Evolutionary conservation across 2,329 filamentous ascomycete genomes (phyloP).

Genomic region (Colletotrichum liaoningense): DNA sequence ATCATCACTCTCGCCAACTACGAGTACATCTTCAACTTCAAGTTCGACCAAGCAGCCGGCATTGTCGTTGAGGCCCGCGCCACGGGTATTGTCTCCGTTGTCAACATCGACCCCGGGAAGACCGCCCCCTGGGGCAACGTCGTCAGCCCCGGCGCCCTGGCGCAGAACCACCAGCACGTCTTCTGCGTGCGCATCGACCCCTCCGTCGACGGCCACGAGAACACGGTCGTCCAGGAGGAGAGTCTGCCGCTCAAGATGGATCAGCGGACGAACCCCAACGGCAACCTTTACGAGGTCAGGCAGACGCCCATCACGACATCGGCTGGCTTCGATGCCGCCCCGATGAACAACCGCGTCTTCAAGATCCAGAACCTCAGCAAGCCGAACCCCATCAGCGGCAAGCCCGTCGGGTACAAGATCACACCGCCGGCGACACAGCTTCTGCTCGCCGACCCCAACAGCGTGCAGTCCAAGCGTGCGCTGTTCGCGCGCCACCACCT

Average conservation of each 20-base stretch:
- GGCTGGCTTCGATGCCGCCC: conserved; percentile 54
- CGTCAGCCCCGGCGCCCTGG: conserved; percentile 63
- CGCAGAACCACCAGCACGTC: conserved; percentile 69
- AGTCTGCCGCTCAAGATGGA: conserved; percentile 62
- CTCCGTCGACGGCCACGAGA: conserved; percentile 63
- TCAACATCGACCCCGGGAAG: conserved; percentile 58
- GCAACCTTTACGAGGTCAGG: conserved; percentile 54
- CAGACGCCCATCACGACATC: conserved; percentile 56
- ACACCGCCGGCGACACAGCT: conserved; percentile 49
- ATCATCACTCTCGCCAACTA: conserved; percentile 71
- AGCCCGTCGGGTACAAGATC: conserved; percentile 51
- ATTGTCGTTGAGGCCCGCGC: conserved; percentile 37
- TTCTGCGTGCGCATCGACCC: conserved; percentile 66
- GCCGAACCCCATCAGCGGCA: conserved; percentile 48
- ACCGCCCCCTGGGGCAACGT: conserved; percentile 60
- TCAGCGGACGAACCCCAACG: conserved; percentile 58
- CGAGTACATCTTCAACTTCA: conserved; percentile 55
- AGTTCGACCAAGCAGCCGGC: conserved; percentile 61
- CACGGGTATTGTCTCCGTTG: conserved; percentile 56
- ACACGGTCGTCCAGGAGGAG: conserved; percentile 66
- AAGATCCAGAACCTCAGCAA: conserved; percentile 31
- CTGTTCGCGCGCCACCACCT: conserved; percentile 43
- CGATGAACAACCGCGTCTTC: conserved; percentile 49
- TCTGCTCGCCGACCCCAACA: conserved; percentile 41
- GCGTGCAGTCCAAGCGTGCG: conserved; percentile 39